Conservation (phyloP, 345 rosid genomes). For the Kandelia obovata region DNA sequence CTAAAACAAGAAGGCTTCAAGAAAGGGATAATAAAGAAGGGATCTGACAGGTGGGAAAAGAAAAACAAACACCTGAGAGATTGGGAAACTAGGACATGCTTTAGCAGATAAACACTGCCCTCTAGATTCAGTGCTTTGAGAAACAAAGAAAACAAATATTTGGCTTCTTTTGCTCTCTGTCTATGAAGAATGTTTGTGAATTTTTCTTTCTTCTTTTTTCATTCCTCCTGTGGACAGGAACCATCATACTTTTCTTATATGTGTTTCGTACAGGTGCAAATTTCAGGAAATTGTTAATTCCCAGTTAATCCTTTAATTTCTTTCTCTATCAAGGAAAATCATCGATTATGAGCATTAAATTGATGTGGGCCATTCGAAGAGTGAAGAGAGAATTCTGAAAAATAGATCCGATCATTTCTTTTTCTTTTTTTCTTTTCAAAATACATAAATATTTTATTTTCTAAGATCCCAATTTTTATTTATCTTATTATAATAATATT, state of each 20-base stretch:
- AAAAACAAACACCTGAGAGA: slow-evolving; percentile 4
- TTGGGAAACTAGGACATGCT: background rate
- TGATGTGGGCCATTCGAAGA: too few species aligned
- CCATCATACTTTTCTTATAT: slow-evolving; percentile 15
- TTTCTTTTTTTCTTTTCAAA: too few species aligned
- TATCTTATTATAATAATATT: too few species aligned
- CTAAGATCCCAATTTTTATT: too few species aligned
- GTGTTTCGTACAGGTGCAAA: slow-evolving; percentile 20
- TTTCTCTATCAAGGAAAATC: too few species aligned
- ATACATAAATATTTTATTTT: too few species aligned
- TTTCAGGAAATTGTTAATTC: background rate
- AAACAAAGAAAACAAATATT: background rate
- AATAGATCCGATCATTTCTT: too few species aligned
- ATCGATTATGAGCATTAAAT: too few species aligned
- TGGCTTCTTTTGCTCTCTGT: background rate
- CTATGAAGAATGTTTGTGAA: background rate
- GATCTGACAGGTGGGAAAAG: slow-evolving; percentile 8
- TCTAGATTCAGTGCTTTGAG: background rate
- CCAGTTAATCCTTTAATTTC: too few species aligned
- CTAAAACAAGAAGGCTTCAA: slow-evolving; percentile 8
- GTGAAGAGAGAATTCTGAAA: too few species aligned
- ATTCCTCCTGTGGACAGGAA: slow-evolving; percentile 4
- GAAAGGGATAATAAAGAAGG: slow-evolving; percentile 6
- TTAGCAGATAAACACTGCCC: background rate
- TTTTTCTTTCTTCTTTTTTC: background rate